A percentile compares a stretch with the other conserved stretches of the same genome.
These are phyloP conservation scores for Pyrus pyrifolia DNA, from an alignment of 306 rosid species.

Conservation along the genomic window DNA sequence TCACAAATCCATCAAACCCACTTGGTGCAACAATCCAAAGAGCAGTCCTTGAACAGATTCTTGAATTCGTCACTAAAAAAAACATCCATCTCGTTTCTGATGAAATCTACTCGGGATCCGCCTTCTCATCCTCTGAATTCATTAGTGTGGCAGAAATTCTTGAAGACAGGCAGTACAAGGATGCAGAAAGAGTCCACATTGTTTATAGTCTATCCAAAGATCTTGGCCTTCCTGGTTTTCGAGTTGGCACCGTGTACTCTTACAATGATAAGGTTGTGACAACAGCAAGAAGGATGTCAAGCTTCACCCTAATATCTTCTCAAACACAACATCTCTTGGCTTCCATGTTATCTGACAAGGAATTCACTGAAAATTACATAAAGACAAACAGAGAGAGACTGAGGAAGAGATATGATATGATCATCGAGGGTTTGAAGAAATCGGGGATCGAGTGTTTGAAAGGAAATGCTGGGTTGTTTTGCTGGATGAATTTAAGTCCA, in stretches of 20 bases:
- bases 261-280: slow-evolving; percentile 66
- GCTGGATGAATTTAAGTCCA: slow-evolving; percentile 68
- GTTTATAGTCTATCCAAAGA: slow-evolving; percentile 86
- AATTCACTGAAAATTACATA: slow-evolving; percentile 45
- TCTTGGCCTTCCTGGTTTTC: slow-evolving; percentile 65
- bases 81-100: slow-evolving; percentile 87
- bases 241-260: slow-evolving; percentile 76
- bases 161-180: slow-evolving; percentile 27
- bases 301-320: slow-evolving; percentile 67
- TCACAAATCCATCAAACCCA: slow-evolving; percentile 93
- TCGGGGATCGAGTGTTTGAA: slow-evolving; percentile 57
- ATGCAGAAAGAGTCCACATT: slow-evolving; percentile 74
- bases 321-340: slow-evolving; percentile 77
- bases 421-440: slow-evolving; percentile 46
- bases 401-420: slow-evolving; percentile 47
- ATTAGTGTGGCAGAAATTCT: slow-evolving; percentile 65
- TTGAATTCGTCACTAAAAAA: slow-evolving; percentile 55
- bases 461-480: slow-evolving; percentile 76
- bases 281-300: slow-evolving; percentile 69
- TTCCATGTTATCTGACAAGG: slow-evolving; percentile 54
- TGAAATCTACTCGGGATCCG: slow-evolving; percentile 95
- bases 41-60: slow-evolving; percentile 45
- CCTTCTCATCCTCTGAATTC: slow-evolving; percentile 61
- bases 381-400: slow-evolving; percentile 43
- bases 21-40: slow-evolving; percentile 63